A percentile compares a stretch with the other conserved stretches of the same genome.
Conservation (phyloP, 352 stramenopile genomes). For the Phytopythium litorale region DNA sequence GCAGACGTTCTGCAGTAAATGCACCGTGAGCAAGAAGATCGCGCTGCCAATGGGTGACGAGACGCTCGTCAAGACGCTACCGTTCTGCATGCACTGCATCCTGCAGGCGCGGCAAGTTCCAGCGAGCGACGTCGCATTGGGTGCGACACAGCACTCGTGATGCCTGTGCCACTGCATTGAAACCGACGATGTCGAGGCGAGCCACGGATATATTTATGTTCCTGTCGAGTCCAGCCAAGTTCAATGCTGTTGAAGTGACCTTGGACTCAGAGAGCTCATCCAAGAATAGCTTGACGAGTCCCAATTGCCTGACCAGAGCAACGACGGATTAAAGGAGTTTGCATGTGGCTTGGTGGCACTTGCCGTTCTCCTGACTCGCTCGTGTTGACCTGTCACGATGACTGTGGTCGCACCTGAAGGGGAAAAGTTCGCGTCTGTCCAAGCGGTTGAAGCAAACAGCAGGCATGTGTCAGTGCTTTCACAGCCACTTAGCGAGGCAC, state of each 20-base stretch:
- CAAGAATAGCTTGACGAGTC: too few species aligned
- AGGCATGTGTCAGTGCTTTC: not conserved
- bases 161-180: too few species aligned
- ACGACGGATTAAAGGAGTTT: too few species aligned
- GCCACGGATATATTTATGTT: not conserved
- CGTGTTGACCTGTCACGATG: not conserved
- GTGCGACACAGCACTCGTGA: not conserved
- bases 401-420: not conserved
- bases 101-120: conserved; percentile 32
- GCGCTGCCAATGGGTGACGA: conserved; percentile 28
- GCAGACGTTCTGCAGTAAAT: conserved; percentile 30
- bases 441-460: not conserved
- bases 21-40: conserved; percentile 42
- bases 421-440: not conserved
- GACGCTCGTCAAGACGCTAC: conserved; percentile 29
- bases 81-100: conserved; percentile 44
- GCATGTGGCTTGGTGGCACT: not conserved
- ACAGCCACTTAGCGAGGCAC: conserved; percentile 3
- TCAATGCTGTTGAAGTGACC: too few species aligned
- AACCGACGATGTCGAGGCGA: not conserved
- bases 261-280: too few species aligned
- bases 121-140: conserved; percentile 17
- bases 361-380: not conserved
- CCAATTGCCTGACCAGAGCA: too few species aligned
- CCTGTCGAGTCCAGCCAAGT: not conserved